Evolutionary conservation across 2,329 filamentous ascomycete species (phyloP), one percentile per base, ranked within the genome.

Genomic region (Pseudocercospora crystallina): DNA sequence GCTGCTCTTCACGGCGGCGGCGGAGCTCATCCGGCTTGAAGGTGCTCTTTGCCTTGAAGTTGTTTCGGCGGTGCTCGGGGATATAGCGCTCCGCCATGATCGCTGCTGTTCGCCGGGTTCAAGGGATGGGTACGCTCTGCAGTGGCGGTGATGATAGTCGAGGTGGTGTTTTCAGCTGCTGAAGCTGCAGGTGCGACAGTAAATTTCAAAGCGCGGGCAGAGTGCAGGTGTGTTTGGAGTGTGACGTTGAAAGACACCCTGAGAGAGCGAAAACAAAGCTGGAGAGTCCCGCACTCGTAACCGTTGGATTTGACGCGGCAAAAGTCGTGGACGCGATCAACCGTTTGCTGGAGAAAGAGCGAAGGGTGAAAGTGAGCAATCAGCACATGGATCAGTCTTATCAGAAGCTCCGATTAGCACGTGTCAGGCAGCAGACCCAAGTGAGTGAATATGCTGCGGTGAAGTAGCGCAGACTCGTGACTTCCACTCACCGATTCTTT

Each of bases 21-120:
- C 94, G 90, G 62, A 99, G 86, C 80, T 99, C 94, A 73, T 99
- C 94, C 66, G 92, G 92, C 84, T 96, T 96, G 82, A 99, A 97
- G 69, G 90, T 90, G 76, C 89, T 92, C 83, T 96, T 96, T 49
- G 94, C 94, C 87, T 99, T 99, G 86, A 96, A 99, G 79, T 96
- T 91, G 62, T 90, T 96, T 71, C 94, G 91, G 74, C 94, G 90
- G 81, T 99, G 94, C 80, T 99, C 94, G 73, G 94, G 94, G 70
- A 99, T 99, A 80, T 96, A 99, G 69, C 94, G 89, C 75, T 99
- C 94, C 74, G 94, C 88, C 94, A 99, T 99, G 77, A 66, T 85
- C 65, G 63, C 58, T 63, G 66, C 57, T 61, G 52, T 47, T 44
- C 51, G 31, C 36, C 30, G 45, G 17, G 20, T 15, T 31, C 45